Percentiles rank a stretch among this genome's conserved stretches.
These are phyloP conservation scores for Boletus subparvulus DNA, from an alignment of 768 basidiomycete genomes.

Conservation along the genomic window DNA sequence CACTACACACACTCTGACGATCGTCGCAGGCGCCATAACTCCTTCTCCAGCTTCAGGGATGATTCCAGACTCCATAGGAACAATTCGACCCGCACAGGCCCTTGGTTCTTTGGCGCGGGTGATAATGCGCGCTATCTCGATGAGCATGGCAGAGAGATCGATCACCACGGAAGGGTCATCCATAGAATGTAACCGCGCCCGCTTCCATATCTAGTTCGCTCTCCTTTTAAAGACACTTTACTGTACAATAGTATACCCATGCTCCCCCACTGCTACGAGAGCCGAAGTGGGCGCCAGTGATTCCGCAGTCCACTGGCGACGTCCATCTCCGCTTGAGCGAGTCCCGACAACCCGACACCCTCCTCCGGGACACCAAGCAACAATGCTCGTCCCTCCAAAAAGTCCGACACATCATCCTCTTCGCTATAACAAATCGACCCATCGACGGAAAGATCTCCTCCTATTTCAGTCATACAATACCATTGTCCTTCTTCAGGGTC, in stretches of 20 bases:
- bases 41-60: slow-evolving; percentile 24
- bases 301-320: slow-evolving; percentile 55
- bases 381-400: slow-evolving; percentile 55
- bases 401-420: slow-evolving; percentile 23
- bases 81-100: slow-evolving; percentile 18
- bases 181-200: slow-evolving; percentile 21
- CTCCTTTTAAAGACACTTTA: not conserved
- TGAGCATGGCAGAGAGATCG: slow-evolving; percentile 29
- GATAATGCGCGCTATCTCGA: slow-evolving; percentile 21
- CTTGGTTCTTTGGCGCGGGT: slow-evolving; percentile 21
- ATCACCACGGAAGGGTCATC: slow-evolving; percentile 24
- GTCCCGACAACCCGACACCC: slow-evolving; percentile 20
- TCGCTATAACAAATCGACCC: not conserved
- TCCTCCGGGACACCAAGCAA: slow-evolving; percentile 39
- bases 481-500: not conserved
- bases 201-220: slow-evolving; percentile 7
- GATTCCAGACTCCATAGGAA: slow-evolving; percentile 15
- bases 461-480: not conserved
- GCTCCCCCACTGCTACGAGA: slow-evolving; percentile 29
- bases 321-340: slow-evolving; percentile 56
- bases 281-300: slow-evolving; percentile 67
- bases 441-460: not conserved
- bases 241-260: not conserved
- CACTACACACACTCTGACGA: slow-evolving; percentile 2
- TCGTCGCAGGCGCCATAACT: slow-evolving; percentile 27